Conservation (phyloP, 1,284 basidiomycete species). For the Xerocomus cyaneibrunnescens region DNA sequence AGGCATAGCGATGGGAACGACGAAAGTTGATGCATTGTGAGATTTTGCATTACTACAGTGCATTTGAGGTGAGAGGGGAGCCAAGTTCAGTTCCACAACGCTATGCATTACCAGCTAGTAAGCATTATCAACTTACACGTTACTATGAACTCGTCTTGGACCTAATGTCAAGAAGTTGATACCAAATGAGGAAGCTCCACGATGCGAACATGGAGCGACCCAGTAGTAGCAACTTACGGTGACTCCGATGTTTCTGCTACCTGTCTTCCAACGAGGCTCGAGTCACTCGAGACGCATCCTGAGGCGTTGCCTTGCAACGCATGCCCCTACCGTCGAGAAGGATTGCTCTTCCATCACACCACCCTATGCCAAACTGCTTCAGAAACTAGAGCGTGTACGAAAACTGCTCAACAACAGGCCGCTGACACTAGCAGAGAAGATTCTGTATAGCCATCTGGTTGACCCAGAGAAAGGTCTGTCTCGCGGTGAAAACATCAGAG, state of each 20-base stretch:
- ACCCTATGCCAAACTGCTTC: slow-evolving; percentile 78
- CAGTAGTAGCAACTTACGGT: not conserved
- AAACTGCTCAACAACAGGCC: slow-evolving; percentile 67
- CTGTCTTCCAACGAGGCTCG: slow-evolving; percentile 20
- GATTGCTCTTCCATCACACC: slow-evolving; percentile 84
- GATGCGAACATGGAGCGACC: not conserved
- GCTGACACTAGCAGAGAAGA: slow-evolving; percentile 95
- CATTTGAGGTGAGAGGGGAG: no score
- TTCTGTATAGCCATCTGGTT: slow-evolving; percentile 91
- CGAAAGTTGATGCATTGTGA: no score
- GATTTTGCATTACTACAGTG: no score
- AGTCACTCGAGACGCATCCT: slow-evolving; percentile 12
- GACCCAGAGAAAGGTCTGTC: slow-evolving; percentile 77
- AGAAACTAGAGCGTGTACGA: slow-evolving; percentile 76
- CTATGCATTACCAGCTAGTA: no score
- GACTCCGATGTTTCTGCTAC: slow-evolving; percentile 17
- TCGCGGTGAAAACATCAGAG: slow-evolving; percentile 70
- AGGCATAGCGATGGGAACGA: no score
- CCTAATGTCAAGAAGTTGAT: no score
- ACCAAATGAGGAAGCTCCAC: slow-evolving; percentile 5
- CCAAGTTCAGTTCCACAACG: no score
- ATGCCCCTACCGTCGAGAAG: slow-evolving; percentile 54
- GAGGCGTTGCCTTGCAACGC: slow-evolving; percentile 51
- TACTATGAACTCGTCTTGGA: no score
- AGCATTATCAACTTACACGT: no score